Evolutionary conservation across 805 yeast genomes (phyloP).

Genomic region (Candida mattraensis): DNA sequence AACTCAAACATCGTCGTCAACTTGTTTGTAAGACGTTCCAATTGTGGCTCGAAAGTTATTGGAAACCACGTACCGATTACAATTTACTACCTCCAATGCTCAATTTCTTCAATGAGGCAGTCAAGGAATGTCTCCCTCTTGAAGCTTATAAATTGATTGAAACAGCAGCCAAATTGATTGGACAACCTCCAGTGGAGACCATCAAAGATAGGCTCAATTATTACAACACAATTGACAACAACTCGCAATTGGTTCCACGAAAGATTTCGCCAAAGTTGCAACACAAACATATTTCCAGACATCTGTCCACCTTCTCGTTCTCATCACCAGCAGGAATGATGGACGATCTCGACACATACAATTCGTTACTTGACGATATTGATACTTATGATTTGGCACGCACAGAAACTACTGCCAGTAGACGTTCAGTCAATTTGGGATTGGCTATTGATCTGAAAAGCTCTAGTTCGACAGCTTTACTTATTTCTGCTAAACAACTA

Average conservation of each 20-base stretch:
- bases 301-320: slow-evolving; percentile 26
- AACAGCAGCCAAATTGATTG: slow-evolving; percentile 58
- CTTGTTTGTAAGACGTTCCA: slow-evolving; percentile 68
- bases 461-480: slow-evolving; percentile 20
- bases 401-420: slow-evolving; percentile 17
- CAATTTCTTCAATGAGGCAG: slow-evolving; percentile 77
- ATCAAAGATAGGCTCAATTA: slow-evolving; percentile 32
- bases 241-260: slow-evolving; percentile 53
- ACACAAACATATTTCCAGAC: slow-evolving; percentile 29
- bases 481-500: slow-evolving; percentile 39
- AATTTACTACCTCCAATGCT: slow-evolving; percentile 64
- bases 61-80: slow-evolving; percentile 68
- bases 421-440: slow-evolving; percentile 29
- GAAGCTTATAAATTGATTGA: slow-evolving; percentile 65
- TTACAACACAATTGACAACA: slow-evolving; percentile 35
- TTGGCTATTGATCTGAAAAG: slow-evolving; percentile 31
- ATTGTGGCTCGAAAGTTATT: slow-evolving; percentile 87
- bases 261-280: slow-evolving; percentile 41
- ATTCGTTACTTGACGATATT: slow-evolving; percentile 34
- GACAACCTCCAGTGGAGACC: slow-evolving; percentile 51
- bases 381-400: slow-evolving; percentile 32
- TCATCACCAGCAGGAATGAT: slow-evolving; percentile 20
- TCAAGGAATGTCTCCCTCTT: slow-evolving; percentile 58
- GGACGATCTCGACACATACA: slow-evolving; percentile 32
- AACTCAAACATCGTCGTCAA: slow-evolving; percentile 60